phyloP scores from a whole-genome alignment of 306 rosid genomes.

The Medicago lupulina region DNA sequence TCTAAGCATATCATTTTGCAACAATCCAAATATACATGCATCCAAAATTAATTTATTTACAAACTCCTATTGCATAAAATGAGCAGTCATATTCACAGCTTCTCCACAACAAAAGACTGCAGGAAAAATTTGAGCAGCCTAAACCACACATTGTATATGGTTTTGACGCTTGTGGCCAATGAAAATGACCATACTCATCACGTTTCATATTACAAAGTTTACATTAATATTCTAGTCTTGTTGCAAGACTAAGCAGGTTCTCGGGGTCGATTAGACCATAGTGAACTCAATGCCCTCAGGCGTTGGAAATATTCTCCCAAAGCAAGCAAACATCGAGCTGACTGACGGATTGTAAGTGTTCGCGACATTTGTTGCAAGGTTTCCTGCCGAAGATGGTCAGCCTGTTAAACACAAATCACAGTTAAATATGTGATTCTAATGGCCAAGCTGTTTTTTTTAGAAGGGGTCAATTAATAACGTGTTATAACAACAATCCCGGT shows the following conservation, averaged over 20 bases:
- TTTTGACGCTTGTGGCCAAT: slow-evolving; percentile 38
- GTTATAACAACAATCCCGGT: too few relatives aligned
- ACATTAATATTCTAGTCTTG: slow-evolving; percentile 15
- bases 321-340: slow-evolving; percentile 84
- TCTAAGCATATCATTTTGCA: slow-evolving; percentile 42
- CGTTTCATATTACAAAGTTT: slow-evolving; percentile 45
- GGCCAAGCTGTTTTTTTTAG: neutral
- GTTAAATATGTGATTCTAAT: slow-evolving; percentile 19
- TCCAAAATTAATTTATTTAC: slow-evolving; percentile 50
- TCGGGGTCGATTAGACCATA: slow-evolving; percentile 75
- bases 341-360: slow-evolving; percentile 77
- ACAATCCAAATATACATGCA: slow-evolving; percentile 36
- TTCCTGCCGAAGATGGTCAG: slow-evolving; percentile 86
- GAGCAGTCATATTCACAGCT: slow-evolving; percentile 68
- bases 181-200: slow-evolving; percentile 44
- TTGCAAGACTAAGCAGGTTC: slow-evolving; percentile 69
- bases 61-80: slow-evolving; percentile 52
- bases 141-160: slow-evolving; percentile 43
- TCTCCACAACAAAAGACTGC: slow-evolving; percentile 58
- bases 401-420: slow-evolving; percentile 59
- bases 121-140: slow-evolving; percentile 59
- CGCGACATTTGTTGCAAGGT: slow-evolving; percentile 79
- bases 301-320: slow-evolving; percentile 92
- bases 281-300: slow-evolving; percentile 82
- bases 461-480: neutral